These are phyloP conservation scores for Leccinum longicurvipes DNA, from an alignment of 768 basidiomycete species.

Conservation along the genomic window DNA sequence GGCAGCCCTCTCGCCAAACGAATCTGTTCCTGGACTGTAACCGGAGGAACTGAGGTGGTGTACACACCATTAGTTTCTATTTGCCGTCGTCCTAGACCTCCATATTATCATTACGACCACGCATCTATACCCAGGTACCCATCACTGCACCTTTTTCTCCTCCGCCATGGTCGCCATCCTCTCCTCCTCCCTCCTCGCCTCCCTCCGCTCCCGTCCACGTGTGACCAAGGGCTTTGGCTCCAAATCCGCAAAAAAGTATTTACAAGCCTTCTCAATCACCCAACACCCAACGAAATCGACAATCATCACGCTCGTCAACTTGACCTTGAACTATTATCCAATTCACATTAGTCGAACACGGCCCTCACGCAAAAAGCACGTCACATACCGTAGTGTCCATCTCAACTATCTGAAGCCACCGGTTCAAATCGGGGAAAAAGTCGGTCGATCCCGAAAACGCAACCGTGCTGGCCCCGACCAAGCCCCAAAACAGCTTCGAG, in stretches of 20 bases:
- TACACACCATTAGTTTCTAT: neutral
- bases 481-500: conserved; percentile 86
- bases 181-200: conserved; percentile 50
- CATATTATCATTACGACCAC: neutral
- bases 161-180: conserved; percentile 18
- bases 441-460: conserved; percentile 94
- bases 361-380: neutral
- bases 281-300: conserved; percentile 88
- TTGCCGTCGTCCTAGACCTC: neutral
- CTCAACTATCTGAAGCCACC: conserved; percentile 96
- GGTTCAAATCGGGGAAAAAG: conserved; percentile 90
- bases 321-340: conserved; percentile 69
- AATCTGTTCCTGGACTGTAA: too few species aligned
- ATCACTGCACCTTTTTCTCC: conserved; percentile 39
- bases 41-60: neutral
- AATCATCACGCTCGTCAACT: conserved; percentile 77
- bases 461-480: conserved; percentile 83
- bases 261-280: conserved; percentile 78
- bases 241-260: conserved; percentile 81
- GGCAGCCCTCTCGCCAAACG: too few species aligned
- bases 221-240: conserved; percentile 85
- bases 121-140: neutral
- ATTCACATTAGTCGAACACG: neutral
- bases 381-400: conserved; percentile 68
- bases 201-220: conserved; percentile 76